Conservation (phyloP, 2,329 filamentous ascomycete species). For the Fusarium chuoi region DNA sequence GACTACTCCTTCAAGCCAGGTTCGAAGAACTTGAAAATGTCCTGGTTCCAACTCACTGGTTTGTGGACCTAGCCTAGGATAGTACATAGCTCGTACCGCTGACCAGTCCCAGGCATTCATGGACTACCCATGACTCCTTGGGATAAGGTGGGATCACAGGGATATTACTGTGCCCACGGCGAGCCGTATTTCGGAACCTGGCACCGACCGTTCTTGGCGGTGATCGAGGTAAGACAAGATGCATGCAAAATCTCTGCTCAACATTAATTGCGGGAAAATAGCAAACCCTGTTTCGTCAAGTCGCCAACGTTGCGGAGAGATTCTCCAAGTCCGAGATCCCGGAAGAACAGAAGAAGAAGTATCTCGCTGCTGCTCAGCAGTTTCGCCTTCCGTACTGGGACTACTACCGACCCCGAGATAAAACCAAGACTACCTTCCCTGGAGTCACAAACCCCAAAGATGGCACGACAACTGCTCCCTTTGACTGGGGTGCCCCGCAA, state of each 20-base stretch:
- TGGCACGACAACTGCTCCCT: fast-evolving
- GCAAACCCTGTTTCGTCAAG: not conserved
- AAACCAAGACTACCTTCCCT: fast-evolving
- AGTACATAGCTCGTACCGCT: fast-evolving
- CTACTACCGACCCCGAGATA: fast-evolving
- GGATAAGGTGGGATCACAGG: not conserved
- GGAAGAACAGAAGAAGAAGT: not conserved
- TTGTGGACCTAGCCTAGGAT: fast-evolving
- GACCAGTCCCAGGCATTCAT: not conserved
- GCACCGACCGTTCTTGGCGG: not conserved
- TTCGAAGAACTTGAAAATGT: not conserved
- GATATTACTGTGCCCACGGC: fast-evolving
- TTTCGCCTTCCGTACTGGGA: not conserved
- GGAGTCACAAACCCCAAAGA: not conserved
- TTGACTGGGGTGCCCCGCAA: not conserved
- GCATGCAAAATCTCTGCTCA: not conserved
- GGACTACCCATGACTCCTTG: fast-evolving
- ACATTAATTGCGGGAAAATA: not conserved
- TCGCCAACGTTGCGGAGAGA: fast-evolving
- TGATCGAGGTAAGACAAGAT: not conserved
- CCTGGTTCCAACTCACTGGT: not conserved
- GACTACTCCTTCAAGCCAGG: not conserved
- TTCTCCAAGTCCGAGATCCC: not conserved
- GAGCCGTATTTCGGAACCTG: fast-evolving
- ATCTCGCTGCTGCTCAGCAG: fast-evolving